These are phyloP conservation scores for Salvia sclarea DNA, from an alignment of 305 asterid species.

Conservation along the genomic window DNA sequence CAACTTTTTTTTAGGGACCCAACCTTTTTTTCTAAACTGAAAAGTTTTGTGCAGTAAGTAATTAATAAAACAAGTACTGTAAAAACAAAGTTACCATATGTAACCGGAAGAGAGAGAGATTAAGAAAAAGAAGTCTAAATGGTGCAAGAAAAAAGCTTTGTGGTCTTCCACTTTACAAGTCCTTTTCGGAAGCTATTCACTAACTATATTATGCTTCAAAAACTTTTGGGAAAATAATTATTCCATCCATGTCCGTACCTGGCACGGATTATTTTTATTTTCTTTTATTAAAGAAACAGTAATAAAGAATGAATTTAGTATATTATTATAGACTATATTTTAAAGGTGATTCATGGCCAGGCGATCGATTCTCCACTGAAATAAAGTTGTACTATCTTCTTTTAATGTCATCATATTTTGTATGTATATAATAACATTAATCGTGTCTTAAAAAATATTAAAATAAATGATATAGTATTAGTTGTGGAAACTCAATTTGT, in stretches of 20 bases:
- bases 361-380: not conserved
- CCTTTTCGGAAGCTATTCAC: slow-evolving; percentile 27
- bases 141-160: slow-evolving; percentile 9
- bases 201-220: slow-evolving; percentile 20
- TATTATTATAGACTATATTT: not conserved
- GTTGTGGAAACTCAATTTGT: not conserved
- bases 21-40: no score
- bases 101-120: not conserved
- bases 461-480: not conserved
- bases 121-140: not conserved
- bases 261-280: slow-evolving; percentile 18
- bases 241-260: slow-evolving; percentile 26
- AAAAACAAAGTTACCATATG: not conserved
- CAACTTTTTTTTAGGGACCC: no score
- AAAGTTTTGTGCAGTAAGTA: not conserved
- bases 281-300: not conserved
- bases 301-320: not conserved
- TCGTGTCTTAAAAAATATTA: not conserved
- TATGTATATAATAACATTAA: not conserved
- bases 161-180: slow-evolving; percentile 32
- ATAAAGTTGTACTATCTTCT: not conserved
- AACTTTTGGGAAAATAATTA: slow-evolving; percentile 14
- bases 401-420: not conserved
- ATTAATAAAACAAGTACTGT: not conserved
- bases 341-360: not conserved